Evolutionary conservation across 257 asterid species (phyloP), one percentile per base, ranked within the genome.

Genomic region (Buddleja alternifolia): DNA sequence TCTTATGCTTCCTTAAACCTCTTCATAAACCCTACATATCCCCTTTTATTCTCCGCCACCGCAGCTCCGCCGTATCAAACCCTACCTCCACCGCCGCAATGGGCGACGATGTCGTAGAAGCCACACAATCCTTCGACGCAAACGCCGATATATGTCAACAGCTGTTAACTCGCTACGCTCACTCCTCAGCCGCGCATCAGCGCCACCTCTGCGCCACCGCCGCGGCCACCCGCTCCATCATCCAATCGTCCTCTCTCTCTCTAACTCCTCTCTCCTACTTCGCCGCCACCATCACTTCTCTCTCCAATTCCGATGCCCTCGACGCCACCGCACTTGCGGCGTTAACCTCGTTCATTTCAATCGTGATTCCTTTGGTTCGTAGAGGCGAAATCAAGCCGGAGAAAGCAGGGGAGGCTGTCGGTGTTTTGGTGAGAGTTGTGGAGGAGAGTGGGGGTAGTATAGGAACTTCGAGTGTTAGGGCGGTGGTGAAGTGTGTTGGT

Each of bases 121-220:
- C 82, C 9, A 45, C 68, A 6, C 82, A 68, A 44, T 74, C 86
- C 45, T 82, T 89, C 77, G 63, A 74, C 29, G 79, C 82, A 15
- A 70, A 74, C 15, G 70, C 79, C 19, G 96, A 93, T 83, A 73
- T 90, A 73, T 85, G 96, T 85, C 85, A 87, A 44, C 97, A 94
- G 25, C 95, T 94, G 41, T 70, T 88, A 73, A 82, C 82, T 76
- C 95, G 96, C 20, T 93, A 90, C 71, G 77, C 90, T 0, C 92
- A 90, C 52, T 93, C 99, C 68, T 75, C 97, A 20, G 97, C 99
- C 29, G 86, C 72, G 10, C 99, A 93, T 77, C 99, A 93, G 81
- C 94, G 90, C 67, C 99, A 93, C 62, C 95, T 93, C 20, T 83
- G 95, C 83, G 99, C 99, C 72, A 84, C 90, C 29, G 94, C 97